These are phyloP conservation scores for Paecilomyces niveus DNA, from an alignment of 2,329 filamentous ascomycete species.

Conservation along the genomic window DNA sequence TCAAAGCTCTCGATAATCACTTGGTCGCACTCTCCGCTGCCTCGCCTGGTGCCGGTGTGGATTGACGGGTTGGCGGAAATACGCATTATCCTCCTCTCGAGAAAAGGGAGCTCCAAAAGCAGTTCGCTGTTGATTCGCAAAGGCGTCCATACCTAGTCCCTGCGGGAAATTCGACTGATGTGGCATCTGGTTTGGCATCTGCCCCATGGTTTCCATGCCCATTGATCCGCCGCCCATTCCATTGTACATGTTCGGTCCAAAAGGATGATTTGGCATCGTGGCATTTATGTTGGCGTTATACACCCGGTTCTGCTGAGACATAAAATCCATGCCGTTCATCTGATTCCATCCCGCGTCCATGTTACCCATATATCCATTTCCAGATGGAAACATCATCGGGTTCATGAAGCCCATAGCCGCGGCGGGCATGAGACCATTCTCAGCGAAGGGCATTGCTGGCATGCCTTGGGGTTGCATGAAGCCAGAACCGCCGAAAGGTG, in stretches of 20 bases:
- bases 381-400: conserved; percentile 30
- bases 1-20: conserved; percentile 80
- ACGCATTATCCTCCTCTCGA: conserved; percentile 76
- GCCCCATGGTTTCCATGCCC: conserved; percentile 31
- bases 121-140: conserved; percentile 53
- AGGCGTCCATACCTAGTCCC: conserved; percentile 32
- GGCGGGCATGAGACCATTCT: conserved; percentile 22
- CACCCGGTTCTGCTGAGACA: conserved; percentile 27
- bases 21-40: conserved; percentile 71
- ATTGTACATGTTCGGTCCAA: conserved; percentile 29
- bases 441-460: conserved; percentile 26
- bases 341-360: conserved; percentile 34
- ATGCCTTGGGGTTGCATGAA: conserved; percentile 25
- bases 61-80: conserved; percentile 93
- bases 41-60: conserved; percentile 82
- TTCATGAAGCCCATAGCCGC: conserved; percentile 29
- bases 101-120: conserved; percentile 47
- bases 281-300: conserved; percentile 23
- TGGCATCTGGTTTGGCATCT: conserved; percentile 19
- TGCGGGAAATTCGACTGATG: conserved; percentile 25
- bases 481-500: conserved; percentile 26
- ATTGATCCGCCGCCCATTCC: conserved; percentile 23
- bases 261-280: conserved; percentile 23
- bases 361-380: conserved; percentile 22
- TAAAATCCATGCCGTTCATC: conserved; percentile 40